Percentiles rank a stretch among this genome's conserved stretches.
phyloP scores from a whole-genome alignment of 768 basidiomycete genomes.

The Lentinula guzmanii region DNA sequence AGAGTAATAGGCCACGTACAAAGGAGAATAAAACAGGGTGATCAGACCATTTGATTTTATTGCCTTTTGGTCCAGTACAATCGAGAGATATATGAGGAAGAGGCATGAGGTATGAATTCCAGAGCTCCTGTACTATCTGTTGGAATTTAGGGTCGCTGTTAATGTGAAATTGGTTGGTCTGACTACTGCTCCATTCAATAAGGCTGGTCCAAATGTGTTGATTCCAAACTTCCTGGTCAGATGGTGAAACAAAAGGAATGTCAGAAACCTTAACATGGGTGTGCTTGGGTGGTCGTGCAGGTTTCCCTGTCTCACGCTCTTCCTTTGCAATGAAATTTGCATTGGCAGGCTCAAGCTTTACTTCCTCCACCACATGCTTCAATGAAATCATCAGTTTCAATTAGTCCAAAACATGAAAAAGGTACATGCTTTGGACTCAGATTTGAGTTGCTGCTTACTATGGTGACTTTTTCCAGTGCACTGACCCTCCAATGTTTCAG shows the following conservation, averaged over 20 bases:
- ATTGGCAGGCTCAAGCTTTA: neutral
- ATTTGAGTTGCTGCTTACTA: neutral
- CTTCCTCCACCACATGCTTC: neutral
- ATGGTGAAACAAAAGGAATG: neutral
- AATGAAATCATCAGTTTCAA: neutral
- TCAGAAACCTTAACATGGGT: neutral
- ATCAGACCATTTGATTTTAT: neutral
- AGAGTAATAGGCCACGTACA: neutral
- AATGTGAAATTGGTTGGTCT: neutral
- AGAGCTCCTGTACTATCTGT: neutral
- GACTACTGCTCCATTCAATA: neutral
- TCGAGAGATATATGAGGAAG: neutral
- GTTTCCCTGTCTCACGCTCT: neutral
- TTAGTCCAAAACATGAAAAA: neutral
- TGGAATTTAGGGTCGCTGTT: neutral
- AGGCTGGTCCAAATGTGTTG: neutral
- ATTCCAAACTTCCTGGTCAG: neutral
- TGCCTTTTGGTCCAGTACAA: neutral
- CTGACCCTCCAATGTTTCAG: neutral
- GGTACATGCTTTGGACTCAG: neutral
- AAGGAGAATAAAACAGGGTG: neutral
- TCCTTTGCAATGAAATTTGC: slow-evolving; percentile 3
- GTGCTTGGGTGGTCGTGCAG: neutral
- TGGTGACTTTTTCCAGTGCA: neutral
- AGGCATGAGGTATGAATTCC: neutral